phyloP scores from a whole-genome alignment of 2,329 filamentous ascomycete genomes.

The Dryadomyces sulphureus region DNA sequence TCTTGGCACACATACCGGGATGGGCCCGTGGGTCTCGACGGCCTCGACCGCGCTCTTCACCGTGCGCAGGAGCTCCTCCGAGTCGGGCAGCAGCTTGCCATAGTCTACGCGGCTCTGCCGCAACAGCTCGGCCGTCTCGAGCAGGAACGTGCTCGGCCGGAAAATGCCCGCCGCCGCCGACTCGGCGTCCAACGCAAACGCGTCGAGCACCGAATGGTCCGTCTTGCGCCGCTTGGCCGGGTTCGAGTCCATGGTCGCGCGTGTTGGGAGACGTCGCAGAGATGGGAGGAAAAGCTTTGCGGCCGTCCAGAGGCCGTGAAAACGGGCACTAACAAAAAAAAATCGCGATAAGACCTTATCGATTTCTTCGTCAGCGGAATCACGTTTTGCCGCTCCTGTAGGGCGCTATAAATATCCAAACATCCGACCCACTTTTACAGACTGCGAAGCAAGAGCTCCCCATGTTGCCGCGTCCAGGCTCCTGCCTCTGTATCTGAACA shows the following conservation, averaged over 20 bases:
- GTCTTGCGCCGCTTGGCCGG: conserved; percentile 21
- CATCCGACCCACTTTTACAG: neutral
- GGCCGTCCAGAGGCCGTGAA: neutral
- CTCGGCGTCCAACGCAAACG: conserved; percentile 9
- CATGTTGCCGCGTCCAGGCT: too few relatives aligned
- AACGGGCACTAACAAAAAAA: neutral
- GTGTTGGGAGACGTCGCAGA: neutral
- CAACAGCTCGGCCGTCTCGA: conserved; percentile 45
- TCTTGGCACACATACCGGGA: conserved; percentile 27
- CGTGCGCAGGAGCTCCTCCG: conserved; percentile 33
- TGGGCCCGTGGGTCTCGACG: conserved; percentile 31
- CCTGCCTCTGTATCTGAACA: neutral
- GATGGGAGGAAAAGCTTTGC: neutral
- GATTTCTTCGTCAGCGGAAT: too few relatives aligned
- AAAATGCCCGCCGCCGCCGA: conserved; percentile 16
- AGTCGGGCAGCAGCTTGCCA: conserved; percentile 28
- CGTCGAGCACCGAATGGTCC: conserved; percentile 11
- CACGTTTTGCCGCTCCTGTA: too few relatives aligned
- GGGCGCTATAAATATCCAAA: too few relatives aligned
- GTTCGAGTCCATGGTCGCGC: conserved; percentile 15
- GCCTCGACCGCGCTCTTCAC: conserved; percentile 39
- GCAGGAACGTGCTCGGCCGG: conserved; percentile 35
- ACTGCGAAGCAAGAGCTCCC: neutral
- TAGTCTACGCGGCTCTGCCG: conserved; percentile 40
- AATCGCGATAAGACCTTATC: too few relatives aligned